Conservation (phyloP, 306 rosid genomes). For the Amphicarpaea edgeworthii region DNA sequence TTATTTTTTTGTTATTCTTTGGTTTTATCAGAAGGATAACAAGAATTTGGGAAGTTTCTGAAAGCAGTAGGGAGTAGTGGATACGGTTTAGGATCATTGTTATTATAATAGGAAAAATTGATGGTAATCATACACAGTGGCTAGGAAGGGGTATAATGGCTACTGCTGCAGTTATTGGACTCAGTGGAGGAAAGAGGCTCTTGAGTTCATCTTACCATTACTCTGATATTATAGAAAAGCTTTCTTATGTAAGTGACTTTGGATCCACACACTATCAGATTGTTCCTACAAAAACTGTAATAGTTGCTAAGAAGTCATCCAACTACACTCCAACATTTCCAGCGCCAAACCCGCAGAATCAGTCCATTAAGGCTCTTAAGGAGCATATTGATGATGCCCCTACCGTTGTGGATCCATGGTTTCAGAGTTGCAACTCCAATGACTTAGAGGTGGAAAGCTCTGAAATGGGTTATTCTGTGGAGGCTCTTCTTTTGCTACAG, state of each 20-base stretch:
- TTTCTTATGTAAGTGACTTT: slow-evolving; percentile 59
- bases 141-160: slow-evolving; percentile 76
- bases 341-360: slow-evolving; percentile 51
- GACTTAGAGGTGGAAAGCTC: slow-evolving; percentile 66
- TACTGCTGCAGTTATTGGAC: slow-evolving; percentile 88
- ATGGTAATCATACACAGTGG: slow-evolving; percentile 56
- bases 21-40: slow-evolving; percentile 40
- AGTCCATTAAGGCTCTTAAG: slow-evolving; percentile 72
- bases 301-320: slow-evolving; percentile 66
- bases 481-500: slow-evolving; percentile 88
- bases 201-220: slow-evolving; percentile 77
- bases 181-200: slow-evolving; percentile 84
- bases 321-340: slow-evolving; percentile 57
- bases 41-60: slow-evolving; percentile 48
- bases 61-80: slow-evolving; percentile 36
- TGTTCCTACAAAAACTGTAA: slow-evolving; percentile 56
- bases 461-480: slow-evolving; percentile 71
- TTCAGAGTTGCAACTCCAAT: slow-evolving; percentile 44
- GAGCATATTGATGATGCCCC: slow-evolving; percentile 66
- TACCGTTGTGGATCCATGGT: slow-evolving; percentile 57
- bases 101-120: slow-evolving; percentile 43
- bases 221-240: slow-evolving; percentile 79
- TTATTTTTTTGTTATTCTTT: slow-evolving; percentile 10
- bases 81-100: slow-evolving; percentile 37
- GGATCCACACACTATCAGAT: slow-evolving; percentile 64